Evolutionary conservation across 1,284 basidiomycete species (phyloP).

Genomic region (Apiotrichum laibachii): DNA sequence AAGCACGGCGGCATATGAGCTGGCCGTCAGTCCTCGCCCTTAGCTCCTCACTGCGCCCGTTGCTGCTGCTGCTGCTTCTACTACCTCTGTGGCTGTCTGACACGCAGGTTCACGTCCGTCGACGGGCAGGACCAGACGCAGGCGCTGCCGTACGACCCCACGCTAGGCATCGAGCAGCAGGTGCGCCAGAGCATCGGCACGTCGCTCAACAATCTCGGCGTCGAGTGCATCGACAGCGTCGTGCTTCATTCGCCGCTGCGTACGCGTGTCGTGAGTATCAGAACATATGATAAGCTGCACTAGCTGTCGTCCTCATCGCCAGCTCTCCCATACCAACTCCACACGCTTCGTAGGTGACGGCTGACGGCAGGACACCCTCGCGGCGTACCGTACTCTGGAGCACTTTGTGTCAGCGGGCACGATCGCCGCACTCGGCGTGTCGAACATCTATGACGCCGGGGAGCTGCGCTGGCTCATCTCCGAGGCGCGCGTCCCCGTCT

Average conservation of each 20-base stretch:
- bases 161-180: constrained; percentile 59
- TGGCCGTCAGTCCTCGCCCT: background rate
- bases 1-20: too few relatives aligned
- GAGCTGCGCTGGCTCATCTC: constrained; percentile 59
- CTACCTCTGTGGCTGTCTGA: background rate
- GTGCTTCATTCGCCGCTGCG: constrained; percentile 71
- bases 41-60: background rate
- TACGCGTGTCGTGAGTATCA: constrained; percentile 51
- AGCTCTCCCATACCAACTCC: background rate
- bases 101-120: constrained; percentile 68
- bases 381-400: constrained; percentile 65
- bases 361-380: constrained; percentile 55
- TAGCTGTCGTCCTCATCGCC: background rate
- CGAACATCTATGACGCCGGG: constrained; percentile 67
- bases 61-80: background rate
- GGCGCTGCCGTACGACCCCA: constrained; percentile 68
- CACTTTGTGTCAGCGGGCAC: constrained; percentile 62
- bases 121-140: constrained; percentile 66
- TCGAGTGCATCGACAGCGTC: constrained; percentile 69
- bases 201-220: constrained; percentile 65
- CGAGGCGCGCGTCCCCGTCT: constrained; percentile 55
- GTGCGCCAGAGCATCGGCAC: constrained; percentile 62
- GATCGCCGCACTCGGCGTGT: constrained; percentile 66
- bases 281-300: background rate
- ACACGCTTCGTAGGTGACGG: background rate